Conservation (phyloP, 176 grass and related monocot species). For the Secale cereale region DNA sequence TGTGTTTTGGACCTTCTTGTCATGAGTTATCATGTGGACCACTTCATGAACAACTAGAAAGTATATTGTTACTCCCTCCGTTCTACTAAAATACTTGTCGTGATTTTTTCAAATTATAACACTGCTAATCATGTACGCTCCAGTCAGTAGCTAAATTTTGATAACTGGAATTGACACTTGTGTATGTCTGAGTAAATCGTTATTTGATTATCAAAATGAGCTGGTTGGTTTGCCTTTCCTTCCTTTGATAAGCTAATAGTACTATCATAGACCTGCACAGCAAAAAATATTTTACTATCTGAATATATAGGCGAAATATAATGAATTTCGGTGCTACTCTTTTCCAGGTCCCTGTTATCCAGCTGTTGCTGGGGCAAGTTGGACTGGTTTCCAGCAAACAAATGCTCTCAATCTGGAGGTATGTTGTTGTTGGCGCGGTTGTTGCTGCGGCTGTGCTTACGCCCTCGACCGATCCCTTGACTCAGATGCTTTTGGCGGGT, state of each 20-base stretch:
- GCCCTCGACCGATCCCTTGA: slow-evolving; percentile 88
- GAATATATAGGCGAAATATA: background rate
- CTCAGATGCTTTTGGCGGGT: slow-evolving; percentile 86
- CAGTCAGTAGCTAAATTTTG: background rate
- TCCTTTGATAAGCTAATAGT: slow-evolving; percentile 10
- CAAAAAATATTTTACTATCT: background rate
- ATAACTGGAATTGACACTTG: background rate
- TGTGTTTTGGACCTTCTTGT: background rate
- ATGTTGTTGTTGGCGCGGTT: slow-evolving; percentile 89
- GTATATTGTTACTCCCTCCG: background rate
- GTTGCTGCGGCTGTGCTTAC: slow-evolving; percentile 91
- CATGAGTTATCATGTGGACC: background rate
- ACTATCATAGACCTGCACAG: background rate
- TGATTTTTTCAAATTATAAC: too few relatives aligned
- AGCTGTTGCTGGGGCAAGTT: slow-evolving; percentile 83
- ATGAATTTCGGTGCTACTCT: slow-evolving; percentile 19
- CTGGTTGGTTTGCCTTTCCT: slow-evolving; percentile 1
- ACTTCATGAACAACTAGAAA: background rate
- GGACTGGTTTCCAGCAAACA: slow-evolving; percentile 82
- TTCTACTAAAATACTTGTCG: too few relatives aligned
- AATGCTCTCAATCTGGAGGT: slow-evolving; percentile 99
- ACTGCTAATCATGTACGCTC: too few relatives aligned
- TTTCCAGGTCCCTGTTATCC: slow-evolving; percentile 91
- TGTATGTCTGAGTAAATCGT: background rate
- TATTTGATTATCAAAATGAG: slow-evolving; percentile 4